Evolutionary conservation across 192 early-diverging fungal genomes (phyloP).

Genomic region (Chytriomyces hyalinus): DNA sequence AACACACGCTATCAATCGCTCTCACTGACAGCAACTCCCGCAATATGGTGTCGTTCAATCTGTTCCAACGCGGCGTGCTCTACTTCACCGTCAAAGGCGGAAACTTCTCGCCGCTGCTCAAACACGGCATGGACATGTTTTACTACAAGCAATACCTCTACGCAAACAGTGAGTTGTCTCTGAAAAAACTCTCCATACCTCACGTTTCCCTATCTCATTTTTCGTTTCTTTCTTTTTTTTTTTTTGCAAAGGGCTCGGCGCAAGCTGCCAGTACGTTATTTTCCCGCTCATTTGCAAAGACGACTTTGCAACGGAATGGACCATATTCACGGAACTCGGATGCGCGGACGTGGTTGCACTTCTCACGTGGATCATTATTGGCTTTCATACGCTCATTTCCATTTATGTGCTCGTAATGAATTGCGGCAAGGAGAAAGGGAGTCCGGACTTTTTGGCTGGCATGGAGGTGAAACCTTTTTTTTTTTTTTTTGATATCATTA

Average conservation of each 20-base stretch:
- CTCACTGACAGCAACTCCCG: neutral
- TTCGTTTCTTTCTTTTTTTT: too few relatives aligned
- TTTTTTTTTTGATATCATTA: neutral
- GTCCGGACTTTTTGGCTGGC: conserved; percentile 51
- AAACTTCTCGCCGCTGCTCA: conserved; percentile 54
- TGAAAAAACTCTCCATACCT: neutral
- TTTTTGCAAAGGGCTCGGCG: neutral
- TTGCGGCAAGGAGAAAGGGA: conserved; percentile 37
- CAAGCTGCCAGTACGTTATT: conserved; percentile 37
- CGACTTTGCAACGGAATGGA: conserved; percentile 48
- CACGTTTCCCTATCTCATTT: too few relatives aligned
- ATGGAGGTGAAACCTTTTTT: conserved; percentile 38
- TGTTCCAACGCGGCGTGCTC: conserved; percentile 56
- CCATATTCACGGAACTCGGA: conserved; percentile 53
- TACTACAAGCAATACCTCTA: conserved; percentile 34
- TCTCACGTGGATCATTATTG: conserved; percentile 49
- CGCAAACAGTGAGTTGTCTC: neutral
- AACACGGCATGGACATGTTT: conserved; percentile 58
- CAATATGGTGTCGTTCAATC: conserved; percentile 55
- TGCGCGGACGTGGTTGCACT: conserved; percentile 49
- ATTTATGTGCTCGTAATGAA: conserved; percentile 40
- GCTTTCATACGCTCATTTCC: conserved; percentile 51
- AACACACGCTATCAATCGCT: neutral
- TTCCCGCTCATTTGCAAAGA: conserved; percentile 56
- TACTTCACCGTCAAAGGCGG: conserved; percentile 51